These are phyloP conservation scores for Colletotrichum viniferum DNA, from an alignment of 2,329 filamentous ascomycete species.

Conservation along the genomic window DNA sequence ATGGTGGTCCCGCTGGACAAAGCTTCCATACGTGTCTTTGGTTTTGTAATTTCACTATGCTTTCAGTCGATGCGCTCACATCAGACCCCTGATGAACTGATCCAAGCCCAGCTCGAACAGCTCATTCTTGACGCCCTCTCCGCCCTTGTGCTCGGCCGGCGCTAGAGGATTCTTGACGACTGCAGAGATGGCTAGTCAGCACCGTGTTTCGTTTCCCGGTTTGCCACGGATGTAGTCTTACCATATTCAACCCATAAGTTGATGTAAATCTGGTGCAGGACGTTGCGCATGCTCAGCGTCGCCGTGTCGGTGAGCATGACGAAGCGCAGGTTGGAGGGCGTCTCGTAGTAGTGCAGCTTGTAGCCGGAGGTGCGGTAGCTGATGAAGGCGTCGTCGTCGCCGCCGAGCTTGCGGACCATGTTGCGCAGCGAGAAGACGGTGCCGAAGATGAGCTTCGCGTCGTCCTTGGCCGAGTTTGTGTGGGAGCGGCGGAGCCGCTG, in stretches of 20 bases:
- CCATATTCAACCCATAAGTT: slow-evolving; percentile 97
- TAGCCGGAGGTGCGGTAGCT: slow-evolving; percentile 93
- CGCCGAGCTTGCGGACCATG: slow-evolving; percentile 94
- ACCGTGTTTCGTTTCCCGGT: neutral
- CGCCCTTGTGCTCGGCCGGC: slow-evolving; percentile 71
- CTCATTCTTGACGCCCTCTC: slow-evolving; percentile 73
- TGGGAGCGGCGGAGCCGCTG: slow-evolving; percentile 5
- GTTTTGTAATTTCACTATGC: neutral
- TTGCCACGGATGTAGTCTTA: slow-evolving; percentile 38
- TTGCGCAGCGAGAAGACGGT: slow-evolving; percentile 96
- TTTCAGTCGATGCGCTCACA: slow-evolving; percentile 43
- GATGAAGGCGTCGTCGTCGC: slow-evolving; percentile 93
- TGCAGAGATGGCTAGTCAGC: slow-evolving; percentile 32
- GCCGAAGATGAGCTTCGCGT: slow-evolving; percentile 97
- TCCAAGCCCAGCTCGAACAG: slow-evolving; percentile 76
- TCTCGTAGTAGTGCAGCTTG: slow-evolving; percentile 99
- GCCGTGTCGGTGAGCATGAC: slow-evolving; percentile 94
- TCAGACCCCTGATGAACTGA: slow-evolving; percentile 73
- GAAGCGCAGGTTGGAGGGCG: slow-evolving; percentile 92
- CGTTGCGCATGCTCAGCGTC: slow-evolving; percentile 88
- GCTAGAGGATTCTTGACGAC: slow-evolving; percentile 75
- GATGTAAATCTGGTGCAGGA: slow-evolving; percentile 97
- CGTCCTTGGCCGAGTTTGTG: slow-evolving; percentile 61
- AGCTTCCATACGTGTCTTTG: neutral
- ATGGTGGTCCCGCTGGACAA: neutral